Percentiles rank a stretch among this genome's conserved stretches.
Evolutionary conservation across 306 rosid species (phyloP).

Genomic region (Glycyrrhiza uralensis): DNA sequence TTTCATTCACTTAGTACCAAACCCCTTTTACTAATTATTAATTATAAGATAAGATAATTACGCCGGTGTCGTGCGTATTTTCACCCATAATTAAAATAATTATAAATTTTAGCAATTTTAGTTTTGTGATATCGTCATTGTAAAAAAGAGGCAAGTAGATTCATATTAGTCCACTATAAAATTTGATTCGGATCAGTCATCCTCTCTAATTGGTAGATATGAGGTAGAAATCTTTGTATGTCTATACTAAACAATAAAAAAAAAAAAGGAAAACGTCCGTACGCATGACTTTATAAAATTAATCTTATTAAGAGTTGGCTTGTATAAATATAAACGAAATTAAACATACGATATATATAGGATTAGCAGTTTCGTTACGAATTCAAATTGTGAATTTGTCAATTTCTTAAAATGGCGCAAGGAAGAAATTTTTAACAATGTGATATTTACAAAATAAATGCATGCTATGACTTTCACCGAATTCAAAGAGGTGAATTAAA

Average conservation of each 20-base stretch:
- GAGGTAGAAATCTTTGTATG: neutral
- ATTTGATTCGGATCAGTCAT: neutral
- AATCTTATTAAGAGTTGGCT: neutral
- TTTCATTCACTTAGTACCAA: neutral
- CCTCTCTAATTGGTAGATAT: neutral
- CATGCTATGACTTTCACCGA: neutral
- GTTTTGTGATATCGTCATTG: neutral
- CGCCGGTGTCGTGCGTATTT: neutral
- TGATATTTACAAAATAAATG: neutral
- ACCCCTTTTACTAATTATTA: neutral
- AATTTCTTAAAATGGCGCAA: neutral
- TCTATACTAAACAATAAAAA: neutral
- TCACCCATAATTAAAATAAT: neutral
- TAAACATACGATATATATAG: neutral
- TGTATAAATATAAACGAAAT: neutral
- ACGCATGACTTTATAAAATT: no score
- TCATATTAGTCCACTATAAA: neutral
- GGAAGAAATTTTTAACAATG: neutral
- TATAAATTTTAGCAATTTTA: neutral
- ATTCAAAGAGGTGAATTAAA: neutral
- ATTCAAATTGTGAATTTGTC: constrained; percentile 21
- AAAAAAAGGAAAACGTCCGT: neutral
- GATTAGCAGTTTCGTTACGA: neutral
- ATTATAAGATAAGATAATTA: neutral
- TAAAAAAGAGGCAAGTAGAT: neutral